Evolutionary conservation across 2,329 filamentous ascomycete genomes (phyloP).

Genomic region (Fusarium sp.): DNA sequence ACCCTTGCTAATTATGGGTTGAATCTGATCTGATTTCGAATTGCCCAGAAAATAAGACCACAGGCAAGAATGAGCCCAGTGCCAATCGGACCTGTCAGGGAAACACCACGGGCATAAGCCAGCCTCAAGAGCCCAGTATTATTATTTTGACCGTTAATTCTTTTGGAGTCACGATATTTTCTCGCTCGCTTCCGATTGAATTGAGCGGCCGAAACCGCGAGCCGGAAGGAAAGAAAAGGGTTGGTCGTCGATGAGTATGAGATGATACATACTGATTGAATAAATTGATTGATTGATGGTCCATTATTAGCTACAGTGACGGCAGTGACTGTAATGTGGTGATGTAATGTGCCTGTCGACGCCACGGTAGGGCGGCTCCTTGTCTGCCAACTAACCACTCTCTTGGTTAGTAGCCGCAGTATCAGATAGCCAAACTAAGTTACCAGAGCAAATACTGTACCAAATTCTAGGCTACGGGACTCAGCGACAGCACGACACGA

Average conservation of each 20-base stretch:
- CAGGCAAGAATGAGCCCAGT: conserved; percentile 3
- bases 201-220: conserved; percentile 17
- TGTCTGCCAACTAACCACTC: conserved; percentile 16
- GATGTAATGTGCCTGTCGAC: conserved; percentile 42
- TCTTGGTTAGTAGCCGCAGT: conserved; percentile 15
- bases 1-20: conserved; percentile 26
- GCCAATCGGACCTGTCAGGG: conserved; percentile 37
- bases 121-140: conserved; percentile 1
- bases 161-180: conserved; percentile 30
- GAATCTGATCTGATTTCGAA: conserved; percentile 33
- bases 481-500: conserved; percentile 9
- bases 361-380: conserved; percentile 43
- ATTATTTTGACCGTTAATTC: conserved; percentile 13
- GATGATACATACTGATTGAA: not conserved
- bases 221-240: no score
- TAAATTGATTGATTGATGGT: not conserved
- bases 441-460: not conserved
- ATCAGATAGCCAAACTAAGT: no score
- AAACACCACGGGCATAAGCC: conserved; percentile 35
- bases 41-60: conserved; percentile 42
- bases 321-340: conserved; percentile 36
- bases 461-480: not conserved
- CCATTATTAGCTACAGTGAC: conserved; percentile 5
- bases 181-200: conserved; percentile 30
- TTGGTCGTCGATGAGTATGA: not conserved